Conservation (phyloP, 1,139 yeast genomes). For the Blastobotrys raffinosifermentans region DNA sequence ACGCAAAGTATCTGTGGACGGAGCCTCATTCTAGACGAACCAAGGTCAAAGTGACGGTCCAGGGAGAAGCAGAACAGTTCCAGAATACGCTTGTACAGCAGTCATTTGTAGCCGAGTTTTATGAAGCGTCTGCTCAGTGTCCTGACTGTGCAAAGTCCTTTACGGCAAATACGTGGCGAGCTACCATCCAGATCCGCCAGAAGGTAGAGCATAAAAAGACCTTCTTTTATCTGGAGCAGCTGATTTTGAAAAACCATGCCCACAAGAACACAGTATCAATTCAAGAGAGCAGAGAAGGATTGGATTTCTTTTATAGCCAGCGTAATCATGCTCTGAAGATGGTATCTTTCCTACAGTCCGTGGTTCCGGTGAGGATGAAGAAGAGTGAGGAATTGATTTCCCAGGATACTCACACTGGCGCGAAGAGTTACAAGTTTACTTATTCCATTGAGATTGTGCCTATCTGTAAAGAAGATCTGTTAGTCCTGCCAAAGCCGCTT, state of each 20-base stretch:
- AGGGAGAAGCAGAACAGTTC: conserved; percentile 83
- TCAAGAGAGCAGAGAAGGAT: conserved; percentile 88
- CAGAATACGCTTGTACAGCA: conserved; percentile 85
- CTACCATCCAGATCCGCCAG: conserved; percentile 94
- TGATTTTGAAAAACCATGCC: conserved; percentile 88
- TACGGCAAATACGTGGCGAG: conserved; percentile 97
- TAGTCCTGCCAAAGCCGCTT: conserved; percentile 63
- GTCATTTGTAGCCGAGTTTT: conserved; percentile 89
- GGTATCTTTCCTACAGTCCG: conserved; percentile 83
- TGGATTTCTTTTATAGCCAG: conserved; percentile 86
- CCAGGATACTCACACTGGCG: conserved; percentile 87
- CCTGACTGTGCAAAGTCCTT: conserved; percentile 97
- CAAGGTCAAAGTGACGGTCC: conserved; percentile 84
- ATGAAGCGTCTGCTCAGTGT: conserved; percentile 95
- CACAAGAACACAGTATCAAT: conserved; percentile 92
- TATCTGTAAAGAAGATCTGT: conserved; percentile 95
- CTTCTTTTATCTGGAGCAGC: conserved; percentile 87
- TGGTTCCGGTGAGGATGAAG: conserved; percentile 80
- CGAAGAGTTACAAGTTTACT: conserved; percentile 82
- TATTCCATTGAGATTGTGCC: conserved; percentile 94
- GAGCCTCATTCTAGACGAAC: conserved; percentile 98
- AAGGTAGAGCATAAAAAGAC: conserved; percentile 97
- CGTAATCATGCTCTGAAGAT: conserved; percentile 89
- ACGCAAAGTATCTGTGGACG: conserved; percentile 96
- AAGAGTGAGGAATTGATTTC: conserved; percentile 89